Base-by-base conservation (phyloP, 177 flowering plant genomes). In the Tripterygium wilfordii region DNA sequence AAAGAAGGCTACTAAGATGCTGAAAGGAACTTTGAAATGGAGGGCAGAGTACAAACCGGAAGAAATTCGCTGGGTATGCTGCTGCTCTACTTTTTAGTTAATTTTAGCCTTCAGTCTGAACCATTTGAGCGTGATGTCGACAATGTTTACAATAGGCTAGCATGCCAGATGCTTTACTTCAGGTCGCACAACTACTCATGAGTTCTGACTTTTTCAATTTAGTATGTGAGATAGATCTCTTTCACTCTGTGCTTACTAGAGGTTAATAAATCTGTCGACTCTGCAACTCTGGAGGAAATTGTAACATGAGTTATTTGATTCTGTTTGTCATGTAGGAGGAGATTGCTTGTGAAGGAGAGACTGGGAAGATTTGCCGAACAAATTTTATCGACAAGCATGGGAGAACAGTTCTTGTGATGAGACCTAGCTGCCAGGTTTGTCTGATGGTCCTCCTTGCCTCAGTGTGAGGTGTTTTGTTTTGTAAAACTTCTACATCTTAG, bases 21-120 rank as follows among this genome's bases (percentile, higher is more conserved):
- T 92, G 48, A 84, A 86, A 59, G 94, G 72, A 23, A 58, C 88
- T 39, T 58, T 92, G 49, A 92, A 85, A 65, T 92, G 98, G 98
- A 79, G 98, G 62, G 26, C 45, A 22, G 71, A 73, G 36, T 86
- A 68, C 74, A 86, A 82, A 52, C 96, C 98, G 1, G 98, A 92
- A 62, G 94, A 84, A 52, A 86, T 92, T 44, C 72, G 78, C 28
- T 92, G 96, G 98, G 98, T 92, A 85, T 57, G 60, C 21, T 20
- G 29, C 25, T 29, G 5, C 33, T 50, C 25, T 21, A 10, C 3
- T 8, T 36, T 15, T 35, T 20, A 13, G 12, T 28, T 40, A 10
- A 48, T 17, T 42, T 3, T 46, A 25, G 7, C 36, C 17, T 49
- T 29, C 9, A 30, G 18, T 23, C 17, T 25, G 10, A 33, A 36